A percentile compares a stretch with the other conserved stretches of the same genome.
phyloP scores from a whole-genome alignment of 495 filamentous ascomycete genomes.

The Penicillium dipodomyicola region DNA sequence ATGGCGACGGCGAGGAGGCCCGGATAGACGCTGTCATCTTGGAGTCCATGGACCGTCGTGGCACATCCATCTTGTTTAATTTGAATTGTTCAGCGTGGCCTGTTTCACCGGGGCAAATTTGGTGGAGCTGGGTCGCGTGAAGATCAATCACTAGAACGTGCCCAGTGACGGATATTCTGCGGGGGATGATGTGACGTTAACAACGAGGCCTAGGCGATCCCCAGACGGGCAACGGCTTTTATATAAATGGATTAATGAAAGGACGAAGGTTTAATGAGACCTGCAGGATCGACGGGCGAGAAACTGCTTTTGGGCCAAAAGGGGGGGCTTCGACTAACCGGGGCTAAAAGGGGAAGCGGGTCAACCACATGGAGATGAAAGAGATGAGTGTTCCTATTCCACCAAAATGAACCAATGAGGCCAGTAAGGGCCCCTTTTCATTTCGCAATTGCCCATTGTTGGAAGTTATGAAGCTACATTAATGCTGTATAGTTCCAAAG shows the following conservation, averaged over 20 bases:
- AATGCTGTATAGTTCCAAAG: neutral
- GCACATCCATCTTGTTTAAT: conserved; percentile 33
- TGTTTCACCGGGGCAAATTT: neutral
- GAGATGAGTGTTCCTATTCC: neutral
- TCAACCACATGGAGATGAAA: conserved; percentile 15
- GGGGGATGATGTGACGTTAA: neutral
- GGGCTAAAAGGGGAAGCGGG: conserved; percentile 27
- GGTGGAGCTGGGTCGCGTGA: conserved; percentile 5
- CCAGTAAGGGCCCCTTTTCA: neutral
- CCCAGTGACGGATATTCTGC: conserved; percentile 2
- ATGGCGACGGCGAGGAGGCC: conserved; percentile 59
- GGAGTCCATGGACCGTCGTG: conserved; percentile 25
- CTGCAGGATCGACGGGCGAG: conserved; percentile 30
- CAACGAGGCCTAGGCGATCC: neutral
- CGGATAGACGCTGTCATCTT: conserved; percentile 30
- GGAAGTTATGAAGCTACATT: neutral
- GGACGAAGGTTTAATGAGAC: conserved; percentile 28
- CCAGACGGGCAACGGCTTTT: conserved; percentile 7
- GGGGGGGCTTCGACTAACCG: conserved; percentile 23
- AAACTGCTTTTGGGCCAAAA: conserved; percentile 32
- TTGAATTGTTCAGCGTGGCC: neutral
- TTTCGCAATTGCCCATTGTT: neutral
- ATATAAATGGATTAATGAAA: conserved; percentile 14
- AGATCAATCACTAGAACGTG: conserved; percentile 5
- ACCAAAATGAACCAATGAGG: neutral